Evolutionary conservation across 768 basidiomycete genomes (phyloP).

Genomic region (Lactarius deliciosus): DNA sequence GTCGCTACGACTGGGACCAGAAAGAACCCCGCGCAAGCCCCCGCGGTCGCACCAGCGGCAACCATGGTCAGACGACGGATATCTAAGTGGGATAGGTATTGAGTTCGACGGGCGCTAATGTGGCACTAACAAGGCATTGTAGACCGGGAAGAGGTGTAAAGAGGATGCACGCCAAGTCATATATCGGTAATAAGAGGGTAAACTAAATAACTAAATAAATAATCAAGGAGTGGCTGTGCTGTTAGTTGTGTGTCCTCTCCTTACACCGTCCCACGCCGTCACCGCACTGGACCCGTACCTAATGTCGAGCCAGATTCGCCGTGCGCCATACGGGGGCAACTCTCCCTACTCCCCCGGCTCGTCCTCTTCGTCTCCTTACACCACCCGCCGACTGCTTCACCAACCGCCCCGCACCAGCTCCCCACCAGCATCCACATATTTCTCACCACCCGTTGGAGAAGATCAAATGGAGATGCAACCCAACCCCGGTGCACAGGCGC

Average conservation of each 20-base stretch:
- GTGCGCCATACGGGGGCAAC: background rate
- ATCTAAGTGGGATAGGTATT: background rate
- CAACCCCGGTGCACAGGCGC: conserved; percentile 61
- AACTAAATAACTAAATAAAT: no score
- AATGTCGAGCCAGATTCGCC: background rate
- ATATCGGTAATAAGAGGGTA: no score
- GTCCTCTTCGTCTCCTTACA: conserved; percentile 7
- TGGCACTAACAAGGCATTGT: conserved; percentile 1
- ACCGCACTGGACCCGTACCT: background rate
- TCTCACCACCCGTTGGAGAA: conserved; percentile 53
- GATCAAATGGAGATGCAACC: conserved; percentile 51
- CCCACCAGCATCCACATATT: conserved; percentile 82
- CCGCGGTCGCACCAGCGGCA: background rate
- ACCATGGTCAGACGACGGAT: background rate
- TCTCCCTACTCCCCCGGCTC: background rate
- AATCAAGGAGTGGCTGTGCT: background rate
- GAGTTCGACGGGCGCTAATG: background rate
- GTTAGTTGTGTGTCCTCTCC: no score
- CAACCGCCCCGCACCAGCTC: conserved; percentile 43
- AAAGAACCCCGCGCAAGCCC: no score
- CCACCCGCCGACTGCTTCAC: conserved; percentile 11
- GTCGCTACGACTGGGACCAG: conserved; percentile 1
- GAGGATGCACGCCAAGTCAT: no score
- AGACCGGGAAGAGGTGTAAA: background rate
- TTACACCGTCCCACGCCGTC: background rate